Evolutionary conservation across 2,329 filamentous ascomycete species (phyloP), one percentile per base, ranked within the genome.

Genomic region (Penicillium sp.): DNA sequence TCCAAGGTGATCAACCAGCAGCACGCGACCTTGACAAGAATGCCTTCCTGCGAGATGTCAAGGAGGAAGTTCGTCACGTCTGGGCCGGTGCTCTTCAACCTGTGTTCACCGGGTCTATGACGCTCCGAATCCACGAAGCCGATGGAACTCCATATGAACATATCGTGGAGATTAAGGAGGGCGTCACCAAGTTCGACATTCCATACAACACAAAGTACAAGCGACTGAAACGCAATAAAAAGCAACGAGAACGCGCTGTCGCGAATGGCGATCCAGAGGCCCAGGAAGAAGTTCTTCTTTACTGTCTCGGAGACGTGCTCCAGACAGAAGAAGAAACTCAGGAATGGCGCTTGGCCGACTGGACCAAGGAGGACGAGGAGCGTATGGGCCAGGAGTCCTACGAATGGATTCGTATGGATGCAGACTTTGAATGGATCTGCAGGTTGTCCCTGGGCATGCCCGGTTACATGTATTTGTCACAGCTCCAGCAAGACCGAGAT

Each of bases 191-290:
- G 70, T 90, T 98, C 58, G 93, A 97, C 60, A 97, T 99, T 59
- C 93, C 93, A 0, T 99, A 99, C 77, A 98, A 98, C 68, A 99
- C 95, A 0, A 99, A 99, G 73, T 99, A 99, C 78, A 99, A 98
- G 78, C 88, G 96, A 9, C 82, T 99, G 3, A 99, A 99, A 79
- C 84, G 93, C 47, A 97, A 90, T 57, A 86, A 89, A 45, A 82
- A 90, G 31, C 86, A 93, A 71, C 92, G 92, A 71, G 91, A 96
- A 72, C 86, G 90, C 58, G 86, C 84, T 22, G 83, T 84, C 39
- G 86, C 79, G 44, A 89, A 82, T 55, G 83, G 84, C 51, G 90
- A 79, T 62, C 81, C 82, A 16, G 89, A 90, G 59, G 82, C 84
- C 8, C 86, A 90, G 53, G 89, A 95, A 53, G 91, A 96, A 57